Evolutionary conservation across 352 stramenopile genomes (phyloP).

Genomic region (Phytophthora sansomeana): DNA sequence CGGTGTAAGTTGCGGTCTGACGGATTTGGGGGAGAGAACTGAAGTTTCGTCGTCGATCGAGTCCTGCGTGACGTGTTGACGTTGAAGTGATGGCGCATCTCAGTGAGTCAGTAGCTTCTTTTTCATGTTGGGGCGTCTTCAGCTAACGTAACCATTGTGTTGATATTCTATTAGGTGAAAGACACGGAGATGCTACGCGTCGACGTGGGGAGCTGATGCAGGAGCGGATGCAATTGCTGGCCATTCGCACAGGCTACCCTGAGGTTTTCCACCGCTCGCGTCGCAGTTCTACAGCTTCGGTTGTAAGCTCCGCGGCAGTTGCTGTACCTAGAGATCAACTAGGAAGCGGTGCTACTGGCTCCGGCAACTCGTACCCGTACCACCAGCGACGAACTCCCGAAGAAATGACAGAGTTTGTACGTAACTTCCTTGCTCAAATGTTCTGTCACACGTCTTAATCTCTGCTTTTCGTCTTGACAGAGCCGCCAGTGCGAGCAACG

Average conservation of each 20-base stretch:
- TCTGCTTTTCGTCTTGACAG: constrained; percentile 26
- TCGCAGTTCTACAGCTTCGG: constrained; percentile 11
- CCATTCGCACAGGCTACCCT: constrained; percentile 54
- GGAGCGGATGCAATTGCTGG: constrained; percentile 55
- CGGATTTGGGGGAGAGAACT: constrained; percentile 4
- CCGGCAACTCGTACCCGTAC: constrained; percentile 12
- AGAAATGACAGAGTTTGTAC: constrained; percentile 47
- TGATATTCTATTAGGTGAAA: constrained; percentile 58
- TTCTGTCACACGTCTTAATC: background rate
- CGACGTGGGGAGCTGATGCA: constrained; percentile 56
- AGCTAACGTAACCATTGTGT: background rate
- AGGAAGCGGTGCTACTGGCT: background rate
- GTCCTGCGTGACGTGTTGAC: constrained; percentile 14
- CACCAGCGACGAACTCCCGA: constrained; percentile 24
- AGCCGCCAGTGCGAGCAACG: constrained; percentile 61
- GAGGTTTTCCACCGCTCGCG: constrained; percentile 38
- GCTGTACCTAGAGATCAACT: constrained; percentile 9
- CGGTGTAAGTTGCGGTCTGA: background rate
- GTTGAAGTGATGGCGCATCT: constrained; percentile 54
- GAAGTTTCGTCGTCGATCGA: constrained; percentile 23
- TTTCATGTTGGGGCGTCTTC: background rate
- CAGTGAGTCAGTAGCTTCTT: constrained; percentile 29
- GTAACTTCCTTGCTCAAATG: background rate
- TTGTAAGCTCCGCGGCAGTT: background rate
- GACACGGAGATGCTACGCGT: constrained; percentile 60